phyloP scores from a whole-genome alignment of 805 yeast species.

The Metschnikowia sp. region DNA sequence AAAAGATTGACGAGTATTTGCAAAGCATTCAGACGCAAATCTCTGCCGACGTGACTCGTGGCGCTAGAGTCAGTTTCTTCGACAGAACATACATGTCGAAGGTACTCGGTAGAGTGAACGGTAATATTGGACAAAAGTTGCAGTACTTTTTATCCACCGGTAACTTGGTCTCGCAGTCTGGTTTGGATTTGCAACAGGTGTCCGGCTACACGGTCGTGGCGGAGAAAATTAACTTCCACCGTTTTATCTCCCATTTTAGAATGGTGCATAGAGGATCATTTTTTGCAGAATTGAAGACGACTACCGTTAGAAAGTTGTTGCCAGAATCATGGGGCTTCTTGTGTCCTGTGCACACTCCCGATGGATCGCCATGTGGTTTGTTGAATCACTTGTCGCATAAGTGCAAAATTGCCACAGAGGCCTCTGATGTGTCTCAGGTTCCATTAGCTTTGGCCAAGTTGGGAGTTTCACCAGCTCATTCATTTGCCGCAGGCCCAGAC shows the following conservation, averaged over 20 bases:
- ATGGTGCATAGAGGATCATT: slow-evolving; percentile 99
- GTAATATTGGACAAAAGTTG: slow-evolving; percentile 90
- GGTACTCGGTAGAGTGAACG: slow-evolving; percentile 76
- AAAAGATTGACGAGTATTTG: slow-evolving; percentile 91
- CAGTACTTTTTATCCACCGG: slow-evolving; percentile 96
- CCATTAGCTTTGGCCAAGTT: slow-evolving; percentile 62
- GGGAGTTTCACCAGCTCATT: slow-evolving; percentile 79
- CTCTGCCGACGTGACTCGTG: slow-evolving; percentile 76
- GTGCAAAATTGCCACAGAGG: slow-evolving; percentile 79
- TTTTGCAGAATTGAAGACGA: slow-evolving; percentile 96
- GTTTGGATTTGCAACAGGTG: slow-evolving; percentile 95
- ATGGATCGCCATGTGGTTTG: slow-evolving; percentile 99
- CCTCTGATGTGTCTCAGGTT: slow-evolving; percentile 69
- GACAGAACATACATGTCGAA: slow-evolving; percentile 81
- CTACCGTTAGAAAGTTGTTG: slow-evolving; percentile 90
- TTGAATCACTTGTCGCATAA: slow-evolving; percentile 95
- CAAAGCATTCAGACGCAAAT: slow-evolving; percentile 69
- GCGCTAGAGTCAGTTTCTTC: slow-evolving; percentile 73
- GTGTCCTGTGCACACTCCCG: slow-evolving; percentile 99
- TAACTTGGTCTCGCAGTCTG: slow-evolving; percentile 94
- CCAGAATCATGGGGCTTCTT: slow-evolving; percentile 99
- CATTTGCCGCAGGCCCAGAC: slow-evolving; percentile 83
- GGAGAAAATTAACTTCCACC: slow-evolving; percentile 94
- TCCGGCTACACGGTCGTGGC: slow-evolving; percentile 98
- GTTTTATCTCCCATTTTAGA: slow-evolving; percentile 97